Base-by-base conservation (phyloP, 768 basidiomycete genomes). In the Postia placenta region DNA sequence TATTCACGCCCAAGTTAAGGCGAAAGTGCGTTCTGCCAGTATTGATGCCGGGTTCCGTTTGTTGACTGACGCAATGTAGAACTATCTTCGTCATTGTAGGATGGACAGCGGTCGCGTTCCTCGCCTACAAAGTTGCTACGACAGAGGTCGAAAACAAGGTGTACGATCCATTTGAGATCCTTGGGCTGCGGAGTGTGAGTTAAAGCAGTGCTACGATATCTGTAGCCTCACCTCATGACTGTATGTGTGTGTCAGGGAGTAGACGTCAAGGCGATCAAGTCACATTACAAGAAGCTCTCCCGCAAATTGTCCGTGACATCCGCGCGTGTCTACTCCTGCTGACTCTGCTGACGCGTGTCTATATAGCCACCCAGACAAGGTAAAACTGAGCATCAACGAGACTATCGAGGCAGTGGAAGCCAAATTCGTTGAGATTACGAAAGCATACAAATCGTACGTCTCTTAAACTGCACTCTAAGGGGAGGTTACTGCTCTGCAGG, bases 81-180 rank as follows among this genome's bases (percentile, higher is more conserved):
- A 69, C 78, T 4, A 58, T 81, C 7, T 64, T 88, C 43, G 68
- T 91, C 12, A 54, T 79, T 15, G 63, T 74, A 26, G 92, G 91
- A 48, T 98, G 94, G 94, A 67, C 73, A 7, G 47, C 80, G 1
- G 80, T 93, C 49, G 82, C 70, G 6, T 79, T 79, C 56, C 64
- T 93, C 26, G 76, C 72, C n/a, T 85, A 85, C 69, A 75, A 76
- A 60, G 83, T 80, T 28, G 73, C 78, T 6, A 73, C 70, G 44
- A 69, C 78, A 50, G 72, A 78, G 56, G 56, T 75, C 46, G 81
- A 88, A 53, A 77, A 70, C 69, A 83, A 80, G 57, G 63, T 94
- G 11, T 99, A 97, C 65, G 80, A 98, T 64, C 96, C 96, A 1
- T 99, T 94, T 58, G 86, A 92, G 56, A 95, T 98, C 58, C 74